Evolutionary conservation across 2,329 filamentous ascomycete species (phyloP), one percentile per base, ranked within the genome.

Genomic region (Didymella sp.): DNA sequence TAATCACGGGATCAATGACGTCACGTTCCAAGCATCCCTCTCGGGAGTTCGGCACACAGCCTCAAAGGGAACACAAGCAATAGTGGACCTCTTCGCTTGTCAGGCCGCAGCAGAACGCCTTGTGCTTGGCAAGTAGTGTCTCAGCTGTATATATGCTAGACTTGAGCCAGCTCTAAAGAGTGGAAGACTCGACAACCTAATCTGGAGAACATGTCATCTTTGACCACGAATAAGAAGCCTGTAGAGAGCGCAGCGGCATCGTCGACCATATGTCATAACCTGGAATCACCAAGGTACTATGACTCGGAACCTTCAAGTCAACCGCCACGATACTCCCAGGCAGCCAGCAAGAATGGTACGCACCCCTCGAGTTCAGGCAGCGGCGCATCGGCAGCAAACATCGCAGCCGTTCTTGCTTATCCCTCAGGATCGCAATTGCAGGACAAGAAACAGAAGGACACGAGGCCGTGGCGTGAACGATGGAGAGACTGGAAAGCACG

Each of bases 401-500:
- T 53, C 12, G 28, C 43, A 2, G 51, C 51, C 2, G 17, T 53
- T 17, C 51, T 53, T 47, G 51, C 51, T 8, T 47, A 53, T 22
- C 51, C 51, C 4, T 33, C 42, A 7, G 33, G 3, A 17, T 19
- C 25, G 3, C 33, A 47, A 5, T 9, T 53, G 9, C 13, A 47
- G 4, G 43, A 41, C 17, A 35, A 41, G 25, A 40, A 41, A 46
- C 33, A 41, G 25, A 40, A 13, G 7, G 45, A 48, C 3, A 47
- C 40, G n/a, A 31, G 35, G 24, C 40, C 42, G n/a, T 42, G 37
- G 38, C 45, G 45, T 15, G 45, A 49, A 17, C 51, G 51, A 13
- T 48, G 51, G 51, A 22, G 38, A 24, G 44, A 48, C 6, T 43
- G 51, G 51, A 55, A 55, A 24, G 38, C 24, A 7, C 37, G 44